A percentile compares a stretch with the other conserved stretches of the same genome.
phyloP scores from a whole-genome alignment of 163 green algal genomes.

The Volvox carteri region DNA sequence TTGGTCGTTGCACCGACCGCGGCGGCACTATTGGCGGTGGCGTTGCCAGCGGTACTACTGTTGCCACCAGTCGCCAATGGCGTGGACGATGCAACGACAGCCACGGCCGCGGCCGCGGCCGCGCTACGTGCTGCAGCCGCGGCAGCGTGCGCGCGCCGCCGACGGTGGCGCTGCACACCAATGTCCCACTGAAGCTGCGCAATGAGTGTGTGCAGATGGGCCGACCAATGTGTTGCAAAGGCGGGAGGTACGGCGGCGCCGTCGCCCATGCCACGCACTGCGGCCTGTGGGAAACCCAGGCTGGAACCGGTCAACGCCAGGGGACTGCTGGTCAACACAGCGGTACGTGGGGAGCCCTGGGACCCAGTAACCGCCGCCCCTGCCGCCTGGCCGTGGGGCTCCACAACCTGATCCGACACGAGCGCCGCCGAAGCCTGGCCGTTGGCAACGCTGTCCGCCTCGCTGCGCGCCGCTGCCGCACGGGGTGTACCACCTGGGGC shows the following conservation, averaged over 20 bases:
- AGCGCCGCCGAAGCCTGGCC: slow-evolving; percentile 12
- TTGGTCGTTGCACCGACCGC: neutral
- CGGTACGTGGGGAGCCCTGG: neutral
- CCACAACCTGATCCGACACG: slow-evolving; percentile 14
- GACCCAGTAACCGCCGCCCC: neutral
- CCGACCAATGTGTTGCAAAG: slow-evolving; percentile 60
- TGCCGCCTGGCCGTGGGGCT: neutral
- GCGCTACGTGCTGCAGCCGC: slow-evolving; percentile 52
- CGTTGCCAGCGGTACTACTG: neutral
- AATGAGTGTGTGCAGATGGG: slow-evolving; percentile 67
- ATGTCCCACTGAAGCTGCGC: slow-evolving; percentile 73
- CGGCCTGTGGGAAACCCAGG: neutral
- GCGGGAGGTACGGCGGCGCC: neutral
- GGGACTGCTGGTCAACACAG: neutral
- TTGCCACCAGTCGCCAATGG: neutral
- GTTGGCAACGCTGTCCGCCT: neutral
- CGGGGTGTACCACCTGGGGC: neutral
- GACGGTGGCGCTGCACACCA: slow-evolving; percentile 65
- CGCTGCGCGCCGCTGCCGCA: neutral
- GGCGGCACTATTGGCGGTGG: neutral
- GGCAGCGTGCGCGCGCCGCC: slow-evolving; percentile 54
- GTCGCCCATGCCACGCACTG: slow-evolving; percentile 6
- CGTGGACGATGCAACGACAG: neutral
- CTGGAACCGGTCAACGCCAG: neutral
- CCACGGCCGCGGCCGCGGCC: neutral